Conservation (phyloP, 495 filamentous ascomycete genomes). For the Hypomontagnella submonticulosa region DNA sequence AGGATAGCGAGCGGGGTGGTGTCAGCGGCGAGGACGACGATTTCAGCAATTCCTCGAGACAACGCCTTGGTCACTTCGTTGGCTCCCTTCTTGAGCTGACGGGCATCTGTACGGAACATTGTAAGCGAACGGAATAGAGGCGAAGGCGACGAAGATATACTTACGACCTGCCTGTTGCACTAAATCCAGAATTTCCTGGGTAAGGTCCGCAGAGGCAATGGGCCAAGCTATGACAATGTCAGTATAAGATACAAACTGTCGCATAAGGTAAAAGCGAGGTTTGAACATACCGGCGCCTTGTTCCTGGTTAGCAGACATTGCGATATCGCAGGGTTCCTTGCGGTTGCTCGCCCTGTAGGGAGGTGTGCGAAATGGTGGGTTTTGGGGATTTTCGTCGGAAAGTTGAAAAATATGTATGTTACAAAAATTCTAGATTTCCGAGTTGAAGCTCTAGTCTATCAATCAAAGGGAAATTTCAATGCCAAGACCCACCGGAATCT, state of each 20-base stretch:
- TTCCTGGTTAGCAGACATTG: constrained; percentile 64
- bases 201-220: constrained; percentile 81
- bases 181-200: constrained; percentile 84
- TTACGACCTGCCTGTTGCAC: constrained; percentile 80
- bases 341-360: constrained; percentile 66
- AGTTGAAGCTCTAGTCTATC: too few species aligned
- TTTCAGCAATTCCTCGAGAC: constrained; percentile 76
- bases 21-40: constrained; percentile 90
- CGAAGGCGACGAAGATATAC: constrained; percentile 13
- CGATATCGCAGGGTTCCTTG: constrained; percentile 68
- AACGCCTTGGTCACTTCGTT: constrained; percentile 60
- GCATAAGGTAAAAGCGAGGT: neutral
- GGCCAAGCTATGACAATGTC: constrained; percentile 77
- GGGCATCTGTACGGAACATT: constrained; percentile 63
- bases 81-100: constrained; percentile 89
- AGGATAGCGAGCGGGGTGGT: constrained; percentile 88
- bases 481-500: constrained; percentile 1
- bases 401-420: constrained; percentile 1
- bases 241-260: constrained; percentile 16
- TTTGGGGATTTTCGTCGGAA: constrained; percentile 14
- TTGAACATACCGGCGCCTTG: constrained; percentile 56
- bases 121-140: constrained; percentile 18
- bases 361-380: constrained; percentile 25
- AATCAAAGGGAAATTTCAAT: neutral
- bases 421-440: constrained; percentile 6